A percentile compares a stretch with the other conserved stretches of the same genome.
phyloP scores from a whole-genome alignment of 2,329 filamentous ascomycete species.

The Pseudocercospora fuligena region DNA sequence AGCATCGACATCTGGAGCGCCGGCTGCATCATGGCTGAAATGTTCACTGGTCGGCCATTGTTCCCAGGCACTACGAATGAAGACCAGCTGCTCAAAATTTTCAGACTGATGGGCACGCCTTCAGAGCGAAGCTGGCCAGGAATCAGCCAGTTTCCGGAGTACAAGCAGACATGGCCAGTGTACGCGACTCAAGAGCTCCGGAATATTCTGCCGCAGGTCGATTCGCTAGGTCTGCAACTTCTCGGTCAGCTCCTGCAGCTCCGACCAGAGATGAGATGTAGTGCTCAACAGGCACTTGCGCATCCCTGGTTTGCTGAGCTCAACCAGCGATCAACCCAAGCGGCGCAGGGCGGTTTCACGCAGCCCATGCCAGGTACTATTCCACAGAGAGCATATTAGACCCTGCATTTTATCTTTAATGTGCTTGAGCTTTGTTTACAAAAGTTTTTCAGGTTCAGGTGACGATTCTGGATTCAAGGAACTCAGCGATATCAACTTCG shows the following conservation, averaged over 20 bases:
- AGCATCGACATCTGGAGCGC: conserved; percentile 97
- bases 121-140: conserved; percentile 84
- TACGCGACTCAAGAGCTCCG: conserved; percentile 69
- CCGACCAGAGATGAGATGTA: conserved; percentile 84
- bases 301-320: conserved; percentile 74
- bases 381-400: conserved; percentile 34
- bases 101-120: conserved; percentile 81
- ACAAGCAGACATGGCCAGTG: conserved; percentile 90
- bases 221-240: conserved; percentile 70
- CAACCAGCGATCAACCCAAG: conserved; percentile 25
- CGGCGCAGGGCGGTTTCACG: conserved; percentile 31
- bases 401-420: neutral
- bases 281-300: conserved; percentile 82
- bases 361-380: conserved; percentile 26
- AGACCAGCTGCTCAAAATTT: conserved; percentile 93
- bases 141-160: conserved; percentile 92
- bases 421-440: neutral
- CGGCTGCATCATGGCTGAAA: conserved; percentile 93
- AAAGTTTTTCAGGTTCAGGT: neutral
- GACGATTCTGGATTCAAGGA: neutral
- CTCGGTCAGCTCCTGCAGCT: conserved; percentile 77
- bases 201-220: conserved; percentile 48
- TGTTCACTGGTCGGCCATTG: conserved; percentile 90
- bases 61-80: conserved; percentile 94
- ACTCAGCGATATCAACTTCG: neutral